A percentile compares a stretch with the other conserved stretches of the same genome.
phyloP scores from a whole-genome alignment of 805 yeast species.

The Starmerella floricola region DNA sequence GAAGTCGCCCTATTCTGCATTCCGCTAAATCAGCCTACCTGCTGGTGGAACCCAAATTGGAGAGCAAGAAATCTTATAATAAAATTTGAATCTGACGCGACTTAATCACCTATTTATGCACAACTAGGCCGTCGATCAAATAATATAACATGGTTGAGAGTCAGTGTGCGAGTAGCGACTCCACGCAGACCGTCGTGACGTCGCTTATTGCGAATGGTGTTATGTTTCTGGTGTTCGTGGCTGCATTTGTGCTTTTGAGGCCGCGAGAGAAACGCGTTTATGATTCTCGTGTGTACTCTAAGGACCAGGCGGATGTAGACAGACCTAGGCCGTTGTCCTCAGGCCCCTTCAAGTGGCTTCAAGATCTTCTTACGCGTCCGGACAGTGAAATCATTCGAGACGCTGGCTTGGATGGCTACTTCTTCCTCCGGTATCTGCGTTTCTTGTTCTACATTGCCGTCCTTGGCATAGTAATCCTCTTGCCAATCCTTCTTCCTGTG shows the following conservation, averaged over 20 bases:
- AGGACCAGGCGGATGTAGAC: conserved; percentile 35
- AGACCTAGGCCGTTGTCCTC: conserved; percentile 61
- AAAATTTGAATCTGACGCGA: background rate
- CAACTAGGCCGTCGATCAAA: background rate
- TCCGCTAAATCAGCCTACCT: too few relatives aligned
- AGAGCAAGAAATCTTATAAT: background rate
- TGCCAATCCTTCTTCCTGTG: conserved; percentile 68
- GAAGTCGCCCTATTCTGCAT: too few relatives aligned
- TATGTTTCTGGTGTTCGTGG: conserved; percentile 49
- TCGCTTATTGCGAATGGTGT: conserved; percentile 57
- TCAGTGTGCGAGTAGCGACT: conserved; percentile 11
- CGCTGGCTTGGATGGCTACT: conserved; percentile 89
- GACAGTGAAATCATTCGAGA: conserved; percentile 70
- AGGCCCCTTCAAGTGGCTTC: conserved; percentile 61
- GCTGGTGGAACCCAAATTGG: too few relatives aligned
- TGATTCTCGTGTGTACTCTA: conserved; percentile 64
- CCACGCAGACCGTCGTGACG: conserved; percentile 46
- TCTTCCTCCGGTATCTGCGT: conserved; percentile 68
- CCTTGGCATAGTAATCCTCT: conserved; percentile 42
- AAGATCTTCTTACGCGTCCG: conserved; percentile 49
- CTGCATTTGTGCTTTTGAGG: conserved; percentile 53
- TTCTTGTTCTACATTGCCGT: conserved; percentile 43
- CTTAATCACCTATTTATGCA: too few relatives aligned
- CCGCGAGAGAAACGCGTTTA: conserved; percentile 60
- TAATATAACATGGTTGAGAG: background rate